Conservation (phyloP, 768 basidiomycete species). For the Rhodotorula toruloides region DNA sequence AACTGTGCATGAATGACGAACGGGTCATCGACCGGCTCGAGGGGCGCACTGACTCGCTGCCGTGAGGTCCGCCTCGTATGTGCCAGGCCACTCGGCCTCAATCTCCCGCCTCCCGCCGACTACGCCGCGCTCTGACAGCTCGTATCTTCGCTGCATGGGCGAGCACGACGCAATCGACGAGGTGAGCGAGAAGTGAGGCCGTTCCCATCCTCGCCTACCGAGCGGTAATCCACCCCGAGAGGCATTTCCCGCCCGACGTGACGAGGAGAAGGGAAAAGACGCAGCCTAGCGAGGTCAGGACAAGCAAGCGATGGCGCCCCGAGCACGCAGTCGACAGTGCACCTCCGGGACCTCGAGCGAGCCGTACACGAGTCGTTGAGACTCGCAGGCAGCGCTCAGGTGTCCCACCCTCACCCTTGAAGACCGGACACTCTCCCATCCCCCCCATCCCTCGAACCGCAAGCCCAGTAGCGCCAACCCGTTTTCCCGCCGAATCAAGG, state of each 20-base stretch:
- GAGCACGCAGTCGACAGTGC: too few relatives aligned
- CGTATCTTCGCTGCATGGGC: not conserved
- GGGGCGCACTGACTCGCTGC: not conserved
- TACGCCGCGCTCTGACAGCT: not conserved
- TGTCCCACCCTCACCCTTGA: not conserved
- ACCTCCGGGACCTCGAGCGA: too few relatives aligned
- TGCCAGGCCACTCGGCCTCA: not conserved
- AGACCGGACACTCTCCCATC: not conserved
- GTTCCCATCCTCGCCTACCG: too few relatives aligned
- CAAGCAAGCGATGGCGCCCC: too few relatives aligned
- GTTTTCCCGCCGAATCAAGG: not conserved
- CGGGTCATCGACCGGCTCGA: not conserved
- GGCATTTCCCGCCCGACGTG: too few relatives aligned
- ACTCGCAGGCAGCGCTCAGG: not conserved
- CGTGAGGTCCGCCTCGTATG: not conserved
- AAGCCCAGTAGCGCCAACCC: not conserved
- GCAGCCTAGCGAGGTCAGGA: too few relatives aligned
- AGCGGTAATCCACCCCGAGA: too few relatives aligned
- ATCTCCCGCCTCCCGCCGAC: not conserved
- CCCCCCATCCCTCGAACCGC: not conserved
- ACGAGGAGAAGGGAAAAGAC: too few relatives aligned
- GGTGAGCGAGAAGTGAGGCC: too few relatives aligned
- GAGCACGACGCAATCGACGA: too few relatives aligned
- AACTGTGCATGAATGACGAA: slow-evolving; percentile 10
- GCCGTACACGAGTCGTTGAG: too few relatives aligned